These are phyloP conservation scores for Paraphaeosphaeria sporulosa DNA, from an alignment of 2,329 filamentous ascomycete genomes.

Conservation along the genomic window DNA sequence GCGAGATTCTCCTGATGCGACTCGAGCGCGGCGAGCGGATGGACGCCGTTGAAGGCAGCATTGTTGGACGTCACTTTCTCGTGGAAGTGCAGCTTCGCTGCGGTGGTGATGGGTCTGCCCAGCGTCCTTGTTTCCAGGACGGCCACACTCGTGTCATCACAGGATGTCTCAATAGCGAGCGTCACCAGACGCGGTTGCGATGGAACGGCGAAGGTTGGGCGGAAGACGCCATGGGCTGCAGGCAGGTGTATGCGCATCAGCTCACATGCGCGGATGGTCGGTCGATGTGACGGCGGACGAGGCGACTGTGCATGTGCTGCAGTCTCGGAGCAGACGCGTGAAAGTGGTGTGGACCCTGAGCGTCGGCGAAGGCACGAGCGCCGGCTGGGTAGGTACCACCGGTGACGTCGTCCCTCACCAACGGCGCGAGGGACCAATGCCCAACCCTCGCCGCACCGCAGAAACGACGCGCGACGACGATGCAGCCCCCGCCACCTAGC, in stretches of 20 bases:
- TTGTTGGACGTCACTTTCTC: slow-evolving; percentile 84
- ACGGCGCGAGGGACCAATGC: not conserved
- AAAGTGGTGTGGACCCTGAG: slow-evolving; percentile 1
- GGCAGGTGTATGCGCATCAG: slow-evolving; percentile 29
- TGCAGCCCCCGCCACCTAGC: not conserved
- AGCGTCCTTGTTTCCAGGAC: slow-evolving; percentile 68
- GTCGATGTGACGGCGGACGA: not conserved
- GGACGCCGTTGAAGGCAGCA: slow-evolving; percentile 76
- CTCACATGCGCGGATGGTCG: slow-evolving; percentile 12
- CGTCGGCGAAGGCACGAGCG: not conserved
- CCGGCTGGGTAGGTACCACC: not conserved
- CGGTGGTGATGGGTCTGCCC: slow-evolving; percentile 2
- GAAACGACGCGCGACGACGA: slow-evolving; percentile 26
- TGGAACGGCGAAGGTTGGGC: not conserved
- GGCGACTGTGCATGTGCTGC: not conserved
- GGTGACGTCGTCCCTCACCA: not conserved
- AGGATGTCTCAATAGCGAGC: slow-evolving; percentile 83
- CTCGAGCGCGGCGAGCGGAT: slow-evolving; percentile 76
- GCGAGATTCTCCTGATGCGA: slow-evolving; percentile 79
- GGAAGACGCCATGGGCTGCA: slow-evolving; percentile 17
- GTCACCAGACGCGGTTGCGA: slow-evolving; percentile 44
- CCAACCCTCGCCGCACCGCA: not conserved
- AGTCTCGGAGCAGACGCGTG: not conserved
- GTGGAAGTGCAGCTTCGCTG: slow-evolving; percentile 75
- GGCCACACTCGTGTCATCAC: slow-evolving; percentile 93